Percentiles rank a stretch among this genome's conserved stretches.
Evolutionary conservation across 2,329 filamentous ascomycete genomes (phyloP).

Genomic region (Tolypocladium pustulatum): DNA sequence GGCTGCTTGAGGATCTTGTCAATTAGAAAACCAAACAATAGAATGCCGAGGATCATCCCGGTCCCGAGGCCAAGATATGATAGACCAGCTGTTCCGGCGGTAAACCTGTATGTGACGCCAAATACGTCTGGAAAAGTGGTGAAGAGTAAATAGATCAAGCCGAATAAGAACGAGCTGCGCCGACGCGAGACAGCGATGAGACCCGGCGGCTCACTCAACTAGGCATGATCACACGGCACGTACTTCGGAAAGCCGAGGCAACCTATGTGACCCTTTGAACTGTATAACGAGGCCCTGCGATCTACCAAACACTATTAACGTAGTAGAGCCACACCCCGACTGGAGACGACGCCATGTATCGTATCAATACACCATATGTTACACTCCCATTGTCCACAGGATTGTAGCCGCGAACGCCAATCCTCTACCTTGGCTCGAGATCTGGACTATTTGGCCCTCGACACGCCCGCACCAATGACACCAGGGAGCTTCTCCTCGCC

Average conservation of each 20-base stretch:
- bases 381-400: not conserved
- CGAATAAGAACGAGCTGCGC: not conserved
- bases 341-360: conserved; percentile 1
- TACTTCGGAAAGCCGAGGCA: too few species aligned
- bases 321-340: not conserved
- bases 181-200: not conserved
- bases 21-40: not conserved
- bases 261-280: not conserved
- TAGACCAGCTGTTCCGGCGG: not conserved
- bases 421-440: not conserved
- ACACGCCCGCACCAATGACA: conserved; percentile 92
- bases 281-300: not conserved
- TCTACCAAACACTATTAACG: not conserved
- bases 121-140: not conserved
- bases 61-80: not conserved
- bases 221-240: not conserved
- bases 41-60: not conserved
- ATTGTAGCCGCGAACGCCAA: not conserved
- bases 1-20: not conserved
- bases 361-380: not conserved
- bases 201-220: not conserved
- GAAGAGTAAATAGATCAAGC: not conserved
- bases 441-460: conserved; percentile 47
- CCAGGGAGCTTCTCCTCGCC: conserved; percentile 82
- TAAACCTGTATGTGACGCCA: not conserved